Evolutionary conservation across 495 filamentous ascomycete species (phyloP), one percentile per base, ranked within the genome.

Genomic region (Geoglossum glabrum): DNA sequence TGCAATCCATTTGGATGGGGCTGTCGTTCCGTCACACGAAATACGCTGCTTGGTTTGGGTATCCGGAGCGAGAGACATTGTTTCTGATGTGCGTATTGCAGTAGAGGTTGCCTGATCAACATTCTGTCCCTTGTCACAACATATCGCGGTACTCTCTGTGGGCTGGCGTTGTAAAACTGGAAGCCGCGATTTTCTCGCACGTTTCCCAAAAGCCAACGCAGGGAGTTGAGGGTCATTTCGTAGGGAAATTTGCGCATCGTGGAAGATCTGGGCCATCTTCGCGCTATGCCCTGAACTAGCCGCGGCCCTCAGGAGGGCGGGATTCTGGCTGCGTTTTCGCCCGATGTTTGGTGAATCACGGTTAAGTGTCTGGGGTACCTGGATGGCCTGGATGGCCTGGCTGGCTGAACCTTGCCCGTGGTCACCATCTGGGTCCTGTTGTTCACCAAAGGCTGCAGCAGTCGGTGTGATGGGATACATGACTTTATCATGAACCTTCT

Each of bases 191-290:
- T 28, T 50, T 17, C 7, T 28, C n/a, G 46, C 3, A 17, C 10
- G 26, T 17, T 17, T 17, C 23, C 43, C 26, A 8, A 28, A 9
- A 11, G 19, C 25, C 21, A 21, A 28, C 10, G n/a, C 46, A 23
- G 46, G 10, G n/a, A 9, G 21, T 8, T 50, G 46, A 28, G 25
- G 21, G n/a, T 40, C 36, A 55, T 55, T 55, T 34, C 36, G 30
- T 26, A 34, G 19, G 10, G 54, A 23, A 55, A 30, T 30, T 17
- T 55, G 54, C 8, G 54, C 30, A 36, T 55, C 7, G 21, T 40
- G 54, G 54, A 55, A 55, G 17, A 55, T 55, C 30, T 33, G 54
- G 7, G 54, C 54, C 54, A 55, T 55, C 54, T 55, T 55, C 15
- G 28, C 7, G 54, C 54, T 55, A n/a, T 55, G 54, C 17, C 54